Conservation (phyloP, 2,329 filamentous ascomycete species). For the Epichloe aotearoae region DNA sequence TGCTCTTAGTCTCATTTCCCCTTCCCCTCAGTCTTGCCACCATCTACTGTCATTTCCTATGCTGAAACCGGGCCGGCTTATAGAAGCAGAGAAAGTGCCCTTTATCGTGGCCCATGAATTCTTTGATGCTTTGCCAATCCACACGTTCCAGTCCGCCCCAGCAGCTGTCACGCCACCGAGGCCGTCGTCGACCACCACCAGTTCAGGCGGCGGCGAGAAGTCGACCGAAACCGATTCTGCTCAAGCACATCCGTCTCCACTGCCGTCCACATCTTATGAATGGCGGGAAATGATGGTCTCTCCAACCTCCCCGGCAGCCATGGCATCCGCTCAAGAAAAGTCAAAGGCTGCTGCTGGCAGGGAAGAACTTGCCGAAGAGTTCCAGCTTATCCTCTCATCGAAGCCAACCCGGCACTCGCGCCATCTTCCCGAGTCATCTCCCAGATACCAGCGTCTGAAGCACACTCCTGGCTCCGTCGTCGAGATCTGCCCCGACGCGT, state of each 20-base stretch:
- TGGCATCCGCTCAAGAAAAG: conserved; percentile 39
- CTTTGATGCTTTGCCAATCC: conserved; percentile 94
- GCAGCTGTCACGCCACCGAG: conserved; percentile 12
- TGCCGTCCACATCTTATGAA: conserved; percentile 27
- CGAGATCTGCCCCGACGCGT: conserved; percentile 81
- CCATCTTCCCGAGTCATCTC: conserved; percentile 70
- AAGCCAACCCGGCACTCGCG: conserved; percentile 67
- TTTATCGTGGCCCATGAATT: conserved; percentile 98
- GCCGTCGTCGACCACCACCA: conserved; percentile 12
- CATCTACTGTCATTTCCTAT: background rate
- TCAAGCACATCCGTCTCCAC: background rate
- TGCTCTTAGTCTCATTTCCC: background rate
- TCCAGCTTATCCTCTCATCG: conserved; percentile 70
- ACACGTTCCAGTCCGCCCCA: conserved; percentile 72
- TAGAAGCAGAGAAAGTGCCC: conserved; percentile 58
- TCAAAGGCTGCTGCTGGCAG: conserved; percentile 30
- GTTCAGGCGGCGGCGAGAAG: background rate
- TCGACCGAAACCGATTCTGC: background rate
- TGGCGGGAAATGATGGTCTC: conserved; percentile 78
- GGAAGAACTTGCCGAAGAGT: conserved; percentile 56
- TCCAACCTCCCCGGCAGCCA: conserved; percentile 43
- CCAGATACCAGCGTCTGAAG: conserved; percentile 66
- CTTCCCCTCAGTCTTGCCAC: background rate
- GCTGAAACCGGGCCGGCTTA: background rate
- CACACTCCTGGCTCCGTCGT: conserved; percentile 56